Conservation (phyloP, 495 filamentous ascomycete genomes). For the Penicillium flavigenum region DNA sequence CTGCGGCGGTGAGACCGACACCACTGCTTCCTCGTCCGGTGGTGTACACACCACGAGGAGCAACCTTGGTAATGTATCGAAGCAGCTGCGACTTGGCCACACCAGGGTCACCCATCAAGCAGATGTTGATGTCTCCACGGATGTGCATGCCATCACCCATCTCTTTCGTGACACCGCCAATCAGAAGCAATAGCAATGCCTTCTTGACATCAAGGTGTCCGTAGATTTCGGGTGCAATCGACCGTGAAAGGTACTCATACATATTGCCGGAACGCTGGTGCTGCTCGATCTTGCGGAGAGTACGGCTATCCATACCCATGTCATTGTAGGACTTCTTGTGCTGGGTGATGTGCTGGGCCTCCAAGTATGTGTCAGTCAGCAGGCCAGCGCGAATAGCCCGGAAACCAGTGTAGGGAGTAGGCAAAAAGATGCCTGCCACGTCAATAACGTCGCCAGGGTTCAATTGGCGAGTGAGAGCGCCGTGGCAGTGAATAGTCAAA, state of each 20-base stretch:
- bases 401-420: conserved; percentile 97
- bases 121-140: conserved; percentile 97
- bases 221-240: conserved; percentile 96
- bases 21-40: conserved; percentile 94
- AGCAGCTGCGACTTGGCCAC: conserved; percentile 97
- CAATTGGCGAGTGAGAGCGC: conserved; percentile 75
- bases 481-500: conserved; percentile 86
- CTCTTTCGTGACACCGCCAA: conserved; percentile 94
- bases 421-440: conserved; percentile 90
- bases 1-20: conserved; percentile 94
- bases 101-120: conserved; percentile 98
- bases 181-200: conserved; percentile 86
- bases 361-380: conserved; percentile 93
- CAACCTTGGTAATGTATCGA: conserved; percentile 98
- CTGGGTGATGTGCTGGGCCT: conserved; percentile 88
- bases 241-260: conserved; percentile 91
- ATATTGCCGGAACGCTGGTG: conserved; percentile 80
- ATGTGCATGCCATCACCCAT: conserved; percentile 99
- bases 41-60: conserved; percentile 95
- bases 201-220: conserved; percentile 98
- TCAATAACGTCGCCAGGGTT: conserved; percentile 95
- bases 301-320: conserved; percentile 71
- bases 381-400: conserved; percentile 93
- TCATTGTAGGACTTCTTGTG: conserved; percentile 98
- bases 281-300: conserved; percentile 76